Percentiles rank a stretch among this genome's conserved stretches.
Conservation (phyloP, 129 eudicot species). For the Chrysanthemum lavandulifolium region DNA sequence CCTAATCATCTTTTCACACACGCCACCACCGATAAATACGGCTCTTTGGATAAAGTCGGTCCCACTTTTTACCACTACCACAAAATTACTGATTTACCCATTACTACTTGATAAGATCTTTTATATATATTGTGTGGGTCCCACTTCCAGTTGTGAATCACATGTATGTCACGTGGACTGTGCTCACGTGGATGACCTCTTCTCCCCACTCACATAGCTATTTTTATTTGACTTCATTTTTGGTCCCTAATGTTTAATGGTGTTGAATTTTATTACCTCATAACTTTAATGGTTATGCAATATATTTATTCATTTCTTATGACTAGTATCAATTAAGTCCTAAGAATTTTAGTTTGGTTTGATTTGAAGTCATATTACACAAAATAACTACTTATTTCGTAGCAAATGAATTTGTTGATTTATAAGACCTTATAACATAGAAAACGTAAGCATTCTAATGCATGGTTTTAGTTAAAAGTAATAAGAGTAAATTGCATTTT, state of each 20-base stretch:
- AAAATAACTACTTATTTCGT: too few relatives aligned
- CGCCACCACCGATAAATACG: slow-evolving; percentile 45
- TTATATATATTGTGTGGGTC: slow-evolving; percentile 12
- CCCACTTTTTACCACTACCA: slow-evolving; percentile 16
- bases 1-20: too few relatives aligned
- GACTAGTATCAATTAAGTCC: too few relatives aligned
- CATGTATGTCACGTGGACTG: slow-evolving; percentile 32
- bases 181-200: slow-evolving; percentile 27
- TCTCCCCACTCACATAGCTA: slow-evolving; percentile 20
- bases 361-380: too few relatives aligned
- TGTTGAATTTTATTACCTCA: background rate
- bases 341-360: too few relatives aligned
- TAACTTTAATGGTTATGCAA: background rate
- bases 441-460: too few relatives aligned
- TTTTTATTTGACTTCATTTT: background rate
- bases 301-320: too few relatives aligned
- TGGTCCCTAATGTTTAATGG: background rate
- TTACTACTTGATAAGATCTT: slow-evolving; percentile 25
- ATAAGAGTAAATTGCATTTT: too few relatives aligned
- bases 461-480: too few relatives aligned
- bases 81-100: slow-evolving; percentile 15
- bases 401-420: too few relatives aligned
- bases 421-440: too few relatives aligned
- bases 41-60: slow-evolving; percentile 52
- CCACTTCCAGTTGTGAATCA: slow-evolving; percentile 35